Conservation (phyloP, 2,329 filamentous ascomycete genomes). For the Didymella lethalis region DNA sequence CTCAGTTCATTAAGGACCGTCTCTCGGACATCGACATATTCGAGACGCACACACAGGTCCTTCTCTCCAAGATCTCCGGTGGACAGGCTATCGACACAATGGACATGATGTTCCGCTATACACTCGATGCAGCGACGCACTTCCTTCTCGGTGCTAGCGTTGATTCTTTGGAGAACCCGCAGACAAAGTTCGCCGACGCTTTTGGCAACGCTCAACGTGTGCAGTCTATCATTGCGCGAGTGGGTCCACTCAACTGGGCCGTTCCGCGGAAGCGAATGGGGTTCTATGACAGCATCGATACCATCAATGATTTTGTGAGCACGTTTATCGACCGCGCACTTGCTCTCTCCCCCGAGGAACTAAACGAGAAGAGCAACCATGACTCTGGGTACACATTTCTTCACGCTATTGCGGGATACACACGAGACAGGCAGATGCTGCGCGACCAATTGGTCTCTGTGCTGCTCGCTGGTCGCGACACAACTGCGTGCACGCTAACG, state of each 20-base stretch:
- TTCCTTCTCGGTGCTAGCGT: constrained; percentile 84
- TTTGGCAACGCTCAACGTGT: constrained; percentile 81
- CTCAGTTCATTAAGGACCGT: constrained; percentile 86
- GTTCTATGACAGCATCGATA: constrained; percentile 70
- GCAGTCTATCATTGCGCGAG: constrained; percentile 71
- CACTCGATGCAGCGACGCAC: constrained; percentile 84
- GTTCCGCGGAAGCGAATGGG: constrained; percentile 67
- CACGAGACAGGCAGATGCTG: constrained; percentile 70
- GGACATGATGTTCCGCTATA: constrained; percentile 78
- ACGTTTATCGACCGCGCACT: constrained; percentile 79
- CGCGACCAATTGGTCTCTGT: constrained; percentile 79
- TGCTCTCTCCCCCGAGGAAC: constrained; percentile 72
- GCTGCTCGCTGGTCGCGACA: constrained; percentile 85
- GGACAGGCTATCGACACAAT: constrained; percentile 71
- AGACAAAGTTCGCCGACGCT: constrained; percentile 76
- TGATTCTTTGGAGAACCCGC: constrained; percentile 64
- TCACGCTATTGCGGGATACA: constrained; percentile 83
- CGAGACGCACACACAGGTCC: constrained; percentile 76
- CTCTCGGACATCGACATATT: constrained; percentile 83
- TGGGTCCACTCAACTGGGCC: constrained; percentile 67
- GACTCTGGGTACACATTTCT: constrained; percentile 83
- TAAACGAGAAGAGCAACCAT: constrained; percentile 75
- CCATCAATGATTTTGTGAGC: constrained; percentile 79
- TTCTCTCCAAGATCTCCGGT: constrained; percentile 70
- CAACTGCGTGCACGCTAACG: constrained; percentile 80